Evolutionary conservation across 306 rosid genomes (phyloP).

Genomic region (Carpinus viminea): DNA sequence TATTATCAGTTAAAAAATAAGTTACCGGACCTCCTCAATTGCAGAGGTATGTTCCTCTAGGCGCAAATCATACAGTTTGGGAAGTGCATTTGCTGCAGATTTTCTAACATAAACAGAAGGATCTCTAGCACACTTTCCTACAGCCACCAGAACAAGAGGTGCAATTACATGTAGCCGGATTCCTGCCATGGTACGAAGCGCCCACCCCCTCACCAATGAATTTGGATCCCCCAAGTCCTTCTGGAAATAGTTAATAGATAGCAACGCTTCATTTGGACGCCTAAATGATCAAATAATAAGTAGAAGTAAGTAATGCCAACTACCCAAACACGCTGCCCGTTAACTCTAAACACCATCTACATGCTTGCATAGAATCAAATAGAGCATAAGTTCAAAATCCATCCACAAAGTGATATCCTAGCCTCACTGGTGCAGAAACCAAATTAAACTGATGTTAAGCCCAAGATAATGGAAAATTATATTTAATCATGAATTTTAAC

Average conservation of each 20-base stretch:
- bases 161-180: conserved; percentile 90
- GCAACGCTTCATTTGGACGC: conserved; percentile 95
- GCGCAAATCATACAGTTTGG: conserved; percentile 88
- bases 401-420: background rate
- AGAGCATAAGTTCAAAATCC: background rate
- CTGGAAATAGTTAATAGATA: conserved; percentile 91
- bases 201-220: conserved; percentile 96
- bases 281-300: conserved; percentile 39
- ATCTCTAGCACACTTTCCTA: conserved; percentile 88
- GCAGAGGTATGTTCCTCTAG: conserved; percentile 67
- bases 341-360: background rate
- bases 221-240: conserved; percentile 86
- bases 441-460: background rate
- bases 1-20: background rate
- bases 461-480: background rate
- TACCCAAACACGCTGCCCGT: background rate
- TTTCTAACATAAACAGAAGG: conserved; percentile 90
- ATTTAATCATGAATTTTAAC: background rate
- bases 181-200: conserved; percentile 95
- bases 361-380: background rate
- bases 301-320: conserved; percentile 2
- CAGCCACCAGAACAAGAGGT: conserved; percentile 86
- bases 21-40: conserved; percentile 79
- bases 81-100: conserved; percentile 96
- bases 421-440: background rate